Conservation (phyloP, 257 asterid genomes). For the Nicotiana noctiflora region DNA sequence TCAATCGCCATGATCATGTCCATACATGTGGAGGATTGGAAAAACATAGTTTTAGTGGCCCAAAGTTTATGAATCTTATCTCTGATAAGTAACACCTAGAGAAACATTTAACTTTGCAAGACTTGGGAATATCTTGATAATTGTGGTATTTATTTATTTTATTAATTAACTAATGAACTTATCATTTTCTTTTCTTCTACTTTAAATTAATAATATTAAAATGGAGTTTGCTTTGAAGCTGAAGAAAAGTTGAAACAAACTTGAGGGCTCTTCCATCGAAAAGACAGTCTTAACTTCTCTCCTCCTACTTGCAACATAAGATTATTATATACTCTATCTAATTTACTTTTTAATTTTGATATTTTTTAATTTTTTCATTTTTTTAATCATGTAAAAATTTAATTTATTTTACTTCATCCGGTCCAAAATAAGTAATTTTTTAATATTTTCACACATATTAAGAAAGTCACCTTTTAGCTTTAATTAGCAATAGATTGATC, state of each 20-base stretch:
- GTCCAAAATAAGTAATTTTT: too few relatives aligned
- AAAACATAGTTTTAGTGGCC: slow-evolving; percentile 18
- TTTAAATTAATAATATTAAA: not conserved
- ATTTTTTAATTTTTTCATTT: too few relatives aligned
- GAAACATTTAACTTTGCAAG: slow-evolving; percentile 12
- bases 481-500: too few relatives aligned
- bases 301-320: not conserved
- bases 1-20: not conserved
- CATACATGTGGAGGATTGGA: slow-evolving; percentile 13
- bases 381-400: too few relatives aligned
- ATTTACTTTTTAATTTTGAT: too few relatives aligned
- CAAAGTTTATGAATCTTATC: slow-evolving; percentile 20
- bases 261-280: not conserved
- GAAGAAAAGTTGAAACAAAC: not conserved
- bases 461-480: too few relatives aligned
- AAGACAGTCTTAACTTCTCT: not conserved
- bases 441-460: too few relatives aligned
- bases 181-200: not conserved
- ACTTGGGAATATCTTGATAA: slow-evolving; percentile 21
- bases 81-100: slow-evolving; percentile 33
- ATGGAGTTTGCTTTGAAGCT: not conserved
- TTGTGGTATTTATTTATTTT: slow-evolving; percentile 1
- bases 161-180: not conserved
- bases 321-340: not conserved
- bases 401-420: too few relatives aligned